These are phyloP conservation scores for Withania somnifera DNA, from an alignment of 305 asterid species.

Conservation along the genomic window DNA sequence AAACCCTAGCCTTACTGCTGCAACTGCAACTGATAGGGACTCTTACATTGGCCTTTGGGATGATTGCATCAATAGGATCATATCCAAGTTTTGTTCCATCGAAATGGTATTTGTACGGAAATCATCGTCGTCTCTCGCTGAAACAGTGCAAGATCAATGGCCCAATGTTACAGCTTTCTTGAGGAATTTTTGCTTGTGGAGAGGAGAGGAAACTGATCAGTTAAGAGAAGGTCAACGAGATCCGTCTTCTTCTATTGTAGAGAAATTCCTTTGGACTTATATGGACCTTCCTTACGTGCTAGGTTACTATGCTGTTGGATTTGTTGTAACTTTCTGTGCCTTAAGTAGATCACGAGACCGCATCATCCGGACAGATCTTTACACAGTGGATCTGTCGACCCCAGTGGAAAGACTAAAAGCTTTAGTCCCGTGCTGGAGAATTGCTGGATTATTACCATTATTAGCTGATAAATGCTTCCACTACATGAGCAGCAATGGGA, in stretches of 20 bases:
- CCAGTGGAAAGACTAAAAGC: conserved; percentile 30
- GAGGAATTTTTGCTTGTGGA: conserved; percentile 33
- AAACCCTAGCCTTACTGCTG: conserved; percentile 21
- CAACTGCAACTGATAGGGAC: conserved; percentile 16
- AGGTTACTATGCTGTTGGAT: conserved; percentile 37
- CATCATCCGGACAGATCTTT: conserved; percentile 30
- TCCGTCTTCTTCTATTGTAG: conserved; percentile 29
- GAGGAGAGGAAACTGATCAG: conserved; percentile 36
- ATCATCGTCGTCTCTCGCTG: conserved; percentile 11
- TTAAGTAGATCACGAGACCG: conserved; percentile 28
- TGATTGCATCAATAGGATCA: conserved; percentile 29
- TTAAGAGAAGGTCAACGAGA: conserved; percentile 27
- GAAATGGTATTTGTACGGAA: conserved; percentile 32
- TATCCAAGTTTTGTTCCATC: conserved; percentile 24
- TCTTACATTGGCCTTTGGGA: conserved; percentile 37
- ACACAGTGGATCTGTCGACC: conserved; percentile 24
- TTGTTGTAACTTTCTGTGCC: conserved; percentile 29
- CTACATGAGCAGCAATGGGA: not conserved
- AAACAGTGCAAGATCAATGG: conserved; percentile 29
- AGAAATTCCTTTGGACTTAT: conserved; percentile 31
- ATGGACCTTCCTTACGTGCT: conserved; percentile 29
- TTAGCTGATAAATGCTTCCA: conserved; percentile 25
- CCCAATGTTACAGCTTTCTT: conserved; percentile 26
- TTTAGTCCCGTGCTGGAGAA: conserved; percentile 32
- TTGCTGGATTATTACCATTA: conserved; percentile 28